A percentile compares a stretch with the other conserved stretches of the same genome.
These are phyloP conservation scores for Tetradesmus obliquus DNA, from an alignment of 139 green algal genomes.

Conservation along the genomic window DNA sequence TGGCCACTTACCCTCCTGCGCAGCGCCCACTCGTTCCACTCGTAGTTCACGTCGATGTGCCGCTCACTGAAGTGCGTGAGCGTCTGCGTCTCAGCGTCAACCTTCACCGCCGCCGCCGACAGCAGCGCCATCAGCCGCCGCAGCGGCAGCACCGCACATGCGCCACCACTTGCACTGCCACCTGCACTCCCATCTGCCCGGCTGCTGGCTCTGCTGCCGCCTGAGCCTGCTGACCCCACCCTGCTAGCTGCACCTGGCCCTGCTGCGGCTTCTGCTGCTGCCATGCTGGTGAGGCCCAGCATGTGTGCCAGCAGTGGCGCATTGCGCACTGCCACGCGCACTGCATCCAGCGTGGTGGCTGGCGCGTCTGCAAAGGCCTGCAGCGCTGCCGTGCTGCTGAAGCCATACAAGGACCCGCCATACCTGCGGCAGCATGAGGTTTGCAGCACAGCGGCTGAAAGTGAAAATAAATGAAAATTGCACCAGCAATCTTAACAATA, in stretches of 20 bases:
- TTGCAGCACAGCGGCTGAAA: neutral
- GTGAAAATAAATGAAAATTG: too few species aligned
- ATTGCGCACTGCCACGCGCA: constrained; percentile 23
- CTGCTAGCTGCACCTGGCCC: neutral
- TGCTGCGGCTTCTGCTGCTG: neutral
- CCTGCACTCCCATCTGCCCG: neutral
- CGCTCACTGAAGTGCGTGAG: constrained; percentile 76
- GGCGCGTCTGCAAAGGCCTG: constrained; percentile 49
- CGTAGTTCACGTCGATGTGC: constrained; percentile 73
- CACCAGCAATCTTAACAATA: too few species aligned
- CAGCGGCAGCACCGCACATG: constrained; percentile 8
- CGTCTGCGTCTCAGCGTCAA: constrained; percentile 81
- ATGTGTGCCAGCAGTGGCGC: constrained; percentile 60
- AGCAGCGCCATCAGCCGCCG: constrained; percentile 14
- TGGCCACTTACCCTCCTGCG: constrained; percentile 54
- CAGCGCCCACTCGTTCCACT: constrained; percentile 87
- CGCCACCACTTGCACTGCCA: neutral
- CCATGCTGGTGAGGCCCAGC: constrained; percentile 46
- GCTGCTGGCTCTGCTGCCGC: neutral
- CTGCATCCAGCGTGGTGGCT: constrained; percentile 16
- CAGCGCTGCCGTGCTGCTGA: constrained; percentile 43
- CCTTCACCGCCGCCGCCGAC: constrained; percentile 41
- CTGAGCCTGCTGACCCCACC: neutral
- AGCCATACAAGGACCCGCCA: constrained; percentile 51
- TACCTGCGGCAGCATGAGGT: constrained; percentile 24